Conservation (phyloP, 2,329 filamentous ascomycete genomes). For the Aspergillus japonicus region DNA sequence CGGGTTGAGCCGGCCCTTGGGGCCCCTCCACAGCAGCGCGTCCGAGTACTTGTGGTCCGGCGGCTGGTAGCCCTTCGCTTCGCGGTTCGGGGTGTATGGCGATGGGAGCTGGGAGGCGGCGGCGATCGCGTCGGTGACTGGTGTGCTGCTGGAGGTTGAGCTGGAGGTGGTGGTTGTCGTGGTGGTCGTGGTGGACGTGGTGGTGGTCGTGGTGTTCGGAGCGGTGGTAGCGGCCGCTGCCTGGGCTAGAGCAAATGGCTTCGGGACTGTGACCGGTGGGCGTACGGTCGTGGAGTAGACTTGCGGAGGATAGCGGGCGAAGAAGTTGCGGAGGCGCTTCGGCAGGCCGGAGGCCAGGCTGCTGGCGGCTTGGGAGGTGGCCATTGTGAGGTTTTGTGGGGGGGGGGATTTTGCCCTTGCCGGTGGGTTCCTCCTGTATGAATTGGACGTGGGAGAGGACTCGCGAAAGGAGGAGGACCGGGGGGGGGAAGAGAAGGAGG, state of each 20-base stretch:
- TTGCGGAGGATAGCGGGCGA: slow-evolving; percentile 81
- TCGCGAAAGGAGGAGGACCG: neutral
- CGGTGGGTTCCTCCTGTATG: neutral
- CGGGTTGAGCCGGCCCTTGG: slow-evolving; percentile 64
- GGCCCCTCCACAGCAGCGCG: slow-evolving; percentile 37
- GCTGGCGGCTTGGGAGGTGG: slow-evolving; percentile 19
- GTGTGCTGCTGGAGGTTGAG: slow-evolving; percentile 13
- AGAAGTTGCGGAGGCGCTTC: slow-evolving; percentile 75
- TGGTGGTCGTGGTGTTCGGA: neutral
- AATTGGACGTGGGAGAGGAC: neutral
- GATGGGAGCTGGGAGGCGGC: slow-evolving; percentile 32
- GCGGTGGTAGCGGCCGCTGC: too few relatives aligned
- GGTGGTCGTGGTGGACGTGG: slow-evolving; percentile 19
- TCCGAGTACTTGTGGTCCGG: slow-evolving; percentile 35
- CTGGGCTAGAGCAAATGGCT: slow-evolving; percentile 14
- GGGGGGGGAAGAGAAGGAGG: neutral
- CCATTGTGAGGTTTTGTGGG: slow-evolving; percentile 13
- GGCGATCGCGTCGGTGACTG: neutral
- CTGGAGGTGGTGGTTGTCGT: slow-evolving; percentile 26
- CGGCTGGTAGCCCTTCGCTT: slow-evolving; percentile 42
- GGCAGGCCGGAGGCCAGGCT: slow-evolving; percentile 56
- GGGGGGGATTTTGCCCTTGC: neutral
- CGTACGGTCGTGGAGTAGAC: slow-evolving; percentile 43
- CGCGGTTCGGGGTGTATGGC: slow-evolving; percentile 42
- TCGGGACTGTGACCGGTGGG: slow-evolving; percentile 26